Base-by-base conservation (phyloP, 257 asterid genomes). In the Cinchona pubescens region DNA sequence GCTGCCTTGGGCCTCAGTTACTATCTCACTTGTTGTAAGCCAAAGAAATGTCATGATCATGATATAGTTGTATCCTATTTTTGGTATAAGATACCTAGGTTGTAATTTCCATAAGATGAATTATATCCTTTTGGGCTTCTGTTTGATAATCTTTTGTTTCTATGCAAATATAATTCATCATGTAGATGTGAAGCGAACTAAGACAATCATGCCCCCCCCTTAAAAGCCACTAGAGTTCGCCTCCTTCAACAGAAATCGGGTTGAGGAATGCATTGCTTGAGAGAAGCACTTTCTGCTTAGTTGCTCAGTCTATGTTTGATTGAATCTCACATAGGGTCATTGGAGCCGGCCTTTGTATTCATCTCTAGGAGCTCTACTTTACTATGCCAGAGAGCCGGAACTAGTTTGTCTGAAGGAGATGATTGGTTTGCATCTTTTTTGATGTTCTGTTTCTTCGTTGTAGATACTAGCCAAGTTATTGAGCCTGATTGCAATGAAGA, bases 401-500 rank as follows among this genome's bases (percentile, higher is more conserved):
- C 63, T 63, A 78, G 76, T 73, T 80, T 78, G 69, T 56, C 27
- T 67, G 65, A 74, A 63, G 74, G 51, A 66, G 78, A 68, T 77
- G 80, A 69, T 86, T 75, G 74, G 51, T 62, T 66, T 79, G 75
- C 65, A 51, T 72, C 63, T 67, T 72, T 60, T 74, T 75, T 79
- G 66, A 73, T 74, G 49, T 70, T 48, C 32, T 61, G 32, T 73
- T 48, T 69, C 65, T 85, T 81, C 45, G 61, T 79, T 85, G 85
- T 86, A 91, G 96, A 87, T 81, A 32, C 60, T 66, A 59, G 58
- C 82, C 73, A 68, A 73, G 78, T 35, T 77, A 59, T 81, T 90
- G 95, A 86, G 79, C 83, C 82, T 81, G 86, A 71, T 78, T 82
- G 78, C 75, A 72, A 65, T 43, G 82, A 75, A 45, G 85, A 83